These are phyloP conservation scores for Trapa bicornis DNA, from an alignment of 345 rosid species.

Conservation along the genomic window DNA sequence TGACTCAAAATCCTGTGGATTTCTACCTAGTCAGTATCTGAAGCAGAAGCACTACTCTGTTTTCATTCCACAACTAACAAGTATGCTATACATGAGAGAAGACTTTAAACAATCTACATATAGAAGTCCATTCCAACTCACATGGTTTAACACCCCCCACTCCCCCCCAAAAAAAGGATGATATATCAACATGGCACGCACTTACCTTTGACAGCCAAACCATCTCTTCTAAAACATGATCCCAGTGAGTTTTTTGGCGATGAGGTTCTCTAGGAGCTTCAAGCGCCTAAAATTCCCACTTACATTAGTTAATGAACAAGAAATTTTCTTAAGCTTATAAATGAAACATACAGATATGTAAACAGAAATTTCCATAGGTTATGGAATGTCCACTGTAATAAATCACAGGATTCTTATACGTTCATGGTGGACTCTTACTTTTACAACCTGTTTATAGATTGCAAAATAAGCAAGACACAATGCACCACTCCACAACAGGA, in stretches of 20 bases:
- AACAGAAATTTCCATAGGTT: neutral
- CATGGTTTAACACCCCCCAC: neutral
- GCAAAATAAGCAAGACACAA: neutral
- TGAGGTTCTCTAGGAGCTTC: conserved; percentile 93
- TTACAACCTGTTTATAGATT: neutral
- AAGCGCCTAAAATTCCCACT: conserved; percentile 40
- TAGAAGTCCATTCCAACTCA: neutral
- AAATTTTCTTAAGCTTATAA: neutral
- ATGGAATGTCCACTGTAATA: neutral
- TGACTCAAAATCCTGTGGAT: conserved; percentile 84
- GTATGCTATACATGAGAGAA: neutral
- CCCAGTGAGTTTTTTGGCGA: conserved; percentile 96
- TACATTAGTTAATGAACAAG: conserved; percentile 9
- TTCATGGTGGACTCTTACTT: neutral
- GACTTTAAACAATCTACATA: neutral
- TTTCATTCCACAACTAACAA: neutral
- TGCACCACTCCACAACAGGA: neutral
- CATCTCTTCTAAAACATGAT: conserved; percentile 99
- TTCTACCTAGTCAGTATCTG: conserved; percentile 18
- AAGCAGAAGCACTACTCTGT: neutral
- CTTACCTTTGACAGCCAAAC: conserved; percentile 91
- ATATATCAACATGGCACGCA: neutral
- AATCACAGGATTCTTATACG: neutral
- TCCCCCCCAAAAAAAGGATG: neutral
- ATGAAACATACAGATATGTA: neutral